phyloP scores from a whole-genome alignment of 164 flowering plant genomes.

The Vitis vinifera region ASM3070453v1 NC_081813.1:2987501-2988000 shows the following conservation, averaged over 20 bases:
- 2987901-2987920: slow-evolving; percentile 39
- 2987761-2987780: slow-evolving; percentile 65
- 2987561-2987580: slow-evolving; percentile 87
- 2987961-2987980: slow-evolving; percentile 43
- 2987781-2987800: slow-evolving; percentile 56
- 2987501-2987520: slow-evolving; percentile 87
- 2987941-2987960: slow-evolving; percentile 49
- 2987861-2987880: slow-evolving; percentile 35
- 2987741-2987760: slow-evolving; percentile 48
- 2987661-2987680: slow-evolving; percentile 93
- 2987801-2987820: slow-evolving; percentile 28
- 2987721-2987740: slow-evolving; percentile 44
- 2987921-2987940: slow-evolving; percentile 33
- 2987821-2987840: slow-evolving; percentile 51
- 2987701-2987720: slow-evolving; percentile 50
- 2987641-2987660: slow-evolving; percentile 95
- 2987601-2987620: slow-evolving; percentile 98
- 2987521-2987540: slow-evolving; percentile 82
- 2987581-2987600: slow-evolving; percentile 93
- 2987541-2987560: slow-evolving; percentile 63
- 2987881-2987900: slow-evolving; percentile 36
- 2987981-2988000: no score
- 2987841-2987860: slow-evolving; percentile 57
- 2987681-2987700: slow-evolving; percentile 63
- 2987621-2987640: slow-evolving; percentile 76